Conservation (phyloP, 1,284 basidiomycete genomes). For the Exsudoporus floridanus region DNA sequence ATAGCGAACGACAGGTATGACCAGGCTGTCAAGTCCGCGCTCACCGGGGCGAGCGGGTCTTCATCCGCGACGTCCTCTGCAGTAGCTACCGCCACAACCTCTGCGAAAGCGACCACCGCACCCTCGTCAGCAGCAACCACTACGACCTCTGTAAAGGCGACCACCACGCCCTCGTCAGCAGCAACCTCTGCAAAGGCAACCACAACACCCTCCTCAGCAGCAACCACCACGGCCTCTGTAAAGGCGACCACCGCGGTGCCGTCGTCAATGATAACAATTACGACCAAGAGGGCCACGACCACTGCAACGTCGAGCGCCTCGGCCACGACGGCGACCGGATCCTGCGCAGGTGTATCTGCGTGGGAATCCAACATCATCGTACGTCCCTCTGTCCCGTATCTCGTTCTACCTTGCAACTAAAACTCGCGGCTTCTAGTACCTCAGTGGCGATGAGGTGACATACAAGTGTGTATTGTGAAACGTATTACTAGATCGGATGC, state of each 20-base stretch:
- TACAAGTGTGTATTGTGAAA: slow-evolving; percentile 33
- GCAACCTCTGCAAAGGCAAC: slow-evolving; percentile 6
- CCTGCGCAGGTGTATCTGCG: slow-evolving; percentile 47
- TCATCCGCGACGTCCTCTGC: not conserved
- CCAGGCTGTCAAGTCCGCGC: slow-evolving; percentile 49
- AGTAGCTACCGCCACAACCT: not conserved
- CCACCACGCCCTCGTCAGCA: slow-evolving; percentile 15
- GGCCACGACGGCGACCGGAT: slow-evolving; percentile 32
- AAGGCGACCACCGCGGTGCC: slow-evolving; percentile 14
- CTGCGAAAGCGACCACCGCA: slow-evolving; percentile 2
- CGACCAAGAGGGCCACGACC: slow-evolving; percentile 23
- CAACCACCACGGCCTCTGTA: slow-evolving; percentile 22
- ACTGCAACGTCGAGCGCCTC: slow-evolving; percentile 25
- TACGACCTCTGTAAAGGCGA: slow-evolving; percentile 21
- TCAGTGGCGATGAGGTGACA: slow-evolving; percentile 43
- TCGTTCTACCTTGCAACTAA: not conserved
- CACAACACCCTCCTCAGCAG: not conserved
- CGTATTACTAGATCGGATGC: not conserved
- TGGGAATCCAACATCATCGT: slow-evolving; percentile 49
- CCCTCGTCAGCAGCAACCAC: slow-evolving; percentile 5
- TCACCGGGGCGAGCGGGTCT: slow-evolving; percentile 33
- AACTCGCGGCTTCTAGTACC: slow-evolving; percentile 39
- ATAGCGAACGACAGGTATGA: slow-evolving; percentile 55
- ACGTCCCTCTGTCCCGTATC: not conserved
- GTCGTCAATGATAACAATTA: slow-evolving; percentile 9